Conservation (phyloP, 257 asterid species). For the Coffea eugenioides region DNA sequence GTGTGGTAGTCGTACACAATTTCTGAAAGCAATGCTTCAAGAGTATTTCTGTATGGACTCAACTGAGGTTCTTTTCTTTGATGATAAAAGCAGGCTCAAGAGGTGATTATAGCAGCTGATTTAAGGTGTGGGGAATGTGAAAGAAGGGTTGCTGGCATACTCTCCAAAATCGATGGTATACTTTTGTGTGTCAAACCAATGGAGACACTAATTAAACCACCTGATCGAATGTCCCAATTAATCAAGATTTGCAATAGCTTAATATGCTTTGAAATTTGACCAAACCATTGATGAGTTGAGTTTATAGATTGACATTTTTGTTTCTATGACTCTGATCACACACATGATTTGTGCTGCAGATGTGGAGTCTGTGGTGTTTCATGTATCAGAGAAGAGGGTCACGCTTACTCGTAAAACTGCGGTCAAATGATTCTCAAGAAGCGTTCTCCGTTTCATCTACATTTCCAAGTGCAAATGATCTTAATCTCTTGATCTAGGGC, state of each 20-base stretch:
- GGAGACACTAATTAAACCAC: not conserved
- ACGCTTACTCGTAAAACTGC: constrained; percentile 23
- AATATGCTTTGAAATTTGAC: not conserved
- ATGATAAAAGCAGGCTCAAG: constrained; percentile 20
- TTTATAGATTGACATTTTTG: not conserved
- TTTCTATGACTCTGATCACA: not conserved
- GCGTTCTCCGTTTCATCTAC: not conserved
- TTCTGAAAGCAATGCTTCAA: not conserved
- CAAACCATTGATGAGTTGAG: not conserved
- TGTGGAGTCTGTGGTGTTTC: constrained; percentile 34
- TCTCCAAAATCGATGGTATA: constrained; percentile 31
- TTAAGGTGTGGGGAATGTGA: constrained; percentile 29
- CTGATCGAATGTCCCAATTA: too few species aligned
- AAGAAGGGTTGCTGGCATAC: constrained; percentile 27
- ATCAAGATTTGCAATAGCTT: too few species aligned
- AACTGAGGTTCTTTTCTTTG: not conserved
- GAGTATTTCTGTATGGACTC: not conserved
- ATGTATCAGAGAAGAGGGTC: constrained; percentile 36
- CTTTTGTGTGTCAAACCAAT: not conserved
- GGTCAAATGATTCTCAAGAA: constrained; percentile 7
- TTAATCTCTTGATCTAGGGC: not conserved
- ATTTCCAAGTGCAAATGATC: not conserved
- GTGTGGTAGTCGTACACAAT: not conserved
- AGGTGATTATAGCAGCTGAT: constrained; percentile 32
- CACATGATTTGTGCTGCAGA: constrained; percentile 12